Evolutionary conservation across 106 monocot species (phyloP).

Genomic region (Gastrodia elata): DNA sequence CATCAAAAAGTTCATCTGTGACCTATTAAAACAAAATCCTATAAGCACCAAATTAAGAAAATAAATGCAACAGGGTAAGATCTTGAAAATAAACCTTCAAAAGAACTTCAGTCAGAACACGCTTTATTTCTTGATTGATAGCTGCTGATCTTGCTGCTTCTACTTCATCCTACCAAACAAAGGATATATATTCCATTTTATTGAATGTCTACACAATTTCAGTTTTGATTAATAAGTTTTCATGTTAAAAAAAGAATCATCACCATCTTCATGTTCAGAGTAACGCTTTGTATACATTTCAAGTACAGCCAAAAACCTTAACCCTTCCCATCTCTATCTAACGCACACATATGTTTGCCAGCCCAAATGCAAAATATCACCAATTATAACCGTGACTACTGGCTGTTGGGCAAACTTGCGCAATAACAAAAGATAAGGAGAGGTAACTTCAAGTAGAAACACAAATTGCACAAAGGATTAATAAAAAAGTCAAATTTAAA

Average conservation of each 20-base stretch:
- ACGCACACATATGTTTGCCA: not conserved
- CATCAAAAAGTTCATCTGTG: slow-evolving; percentile 79
- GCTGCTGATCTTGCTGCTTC: slow-evolving; percentile 52
- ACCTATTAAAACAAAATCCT: slow-evolving; percentile 30
- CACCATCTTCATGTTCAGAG: not conserved
- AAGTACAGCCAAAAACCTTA: not conserved
- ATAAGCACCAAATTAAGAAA: slow-evolving; percentile 1
- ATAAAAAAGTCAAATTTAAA: not conserved
- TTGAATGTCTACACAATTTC: not conserved
- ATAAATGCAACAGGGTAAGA: not conserved
- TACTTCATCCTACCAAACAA: slow-evolving; percentile 41
- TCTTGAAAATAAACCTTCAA: slow-evolving; percentile 36
- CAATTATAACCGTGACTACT: not conserved
- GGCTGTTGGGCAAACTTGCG: not conserved
- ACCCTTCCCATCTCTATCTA: not conserved
- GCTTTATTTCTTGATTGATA: slow-evolving; percentile 74
- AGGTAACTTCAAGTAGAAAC: not conserved
- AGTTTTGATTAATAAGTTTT: not conserved
- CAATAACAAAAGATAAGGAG: not conserved
- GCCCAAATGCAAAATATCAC: not conserved
- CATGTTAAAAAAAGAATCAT: not conserved
- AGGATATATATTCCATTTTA: not conserved
- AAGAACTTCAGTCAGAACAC: slow-evolving; percentile 68
- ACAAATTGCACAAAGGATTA: not conserved
- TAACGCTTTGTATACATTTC: not conserved